Evolutionary conservation across 83 land plant genomes (phyloP).

Genomic region (Larix sibirica): DNA sequence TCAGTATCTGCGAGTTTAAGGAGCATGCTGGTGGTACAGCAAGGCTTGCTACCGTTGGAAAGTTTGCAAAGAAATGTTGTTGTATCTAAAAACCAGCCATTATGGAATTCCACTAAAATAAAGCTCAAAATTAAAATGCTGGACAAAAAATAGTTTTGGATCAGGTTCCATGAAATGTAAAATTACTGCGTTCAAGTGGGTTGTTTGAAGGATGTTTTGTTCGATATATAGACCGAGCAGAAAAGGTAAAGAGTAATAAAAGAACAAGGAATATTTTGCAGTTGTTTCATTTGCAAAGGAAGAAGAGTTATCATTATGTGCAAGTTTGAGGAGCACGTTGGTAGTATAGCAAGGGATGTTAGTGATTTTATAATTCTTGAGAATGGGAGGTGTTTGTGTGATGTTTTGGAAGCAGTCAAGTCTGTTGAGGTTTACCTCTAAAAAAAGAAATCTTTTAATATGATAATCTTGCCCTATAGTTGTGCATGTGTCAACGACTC

Average conservation of each 20-base stretch:
- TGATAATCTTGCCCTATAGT: too few relatives aligned
- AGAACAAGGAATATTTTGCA: background rate
- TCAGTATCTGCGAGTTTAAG: too few relatives aligned
- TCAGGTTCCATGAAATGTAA: constrained; percentile 40
- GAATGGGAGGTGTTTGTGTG: constrained; percentile 54
- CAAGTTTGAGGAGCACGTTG: constrained; percentile 60
- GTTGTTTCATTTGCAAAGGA: constrained; percentile 6
- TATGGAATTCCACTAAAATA: constrained; percentile 17
- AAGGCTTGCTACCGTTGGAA: background rate
- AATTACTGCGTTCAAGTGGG: constrained; percentile 58
- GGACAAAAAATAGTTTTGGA: constrained; percentile 32
- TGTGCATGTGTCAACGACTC: too few relatives aligned
- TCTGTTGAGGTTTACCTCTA: constrained; percentile 7
- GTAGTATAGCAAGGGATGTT: constrained; percentile 54
- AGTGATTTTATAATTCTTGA: constrained; percentile 45
- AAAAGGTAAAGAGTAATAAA: constrained; percentile 8
- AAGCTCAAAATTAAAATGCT: constrained; percentile 50
- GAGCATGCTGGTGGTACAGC: too few relatives aligned
- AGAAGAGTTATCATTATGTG: constrained; percentile 27
- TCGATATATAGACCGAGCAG: constrained; percentile 3
- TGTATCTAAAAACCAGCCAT: constrained; percentile 11
- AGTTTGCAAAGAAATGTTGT: constrained; percentile 12
- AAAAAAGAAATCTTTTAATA: too few relatives aligned
- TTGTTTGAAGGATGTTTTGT: constrained; percentile 48
- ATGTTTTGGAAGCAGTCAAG: constrained; percentile 40